Evolutionary conservation across 306 rosid species (phyloP), one percentile per base, ranked within the genome.

Genomic region (Corylus americana): DNA sequence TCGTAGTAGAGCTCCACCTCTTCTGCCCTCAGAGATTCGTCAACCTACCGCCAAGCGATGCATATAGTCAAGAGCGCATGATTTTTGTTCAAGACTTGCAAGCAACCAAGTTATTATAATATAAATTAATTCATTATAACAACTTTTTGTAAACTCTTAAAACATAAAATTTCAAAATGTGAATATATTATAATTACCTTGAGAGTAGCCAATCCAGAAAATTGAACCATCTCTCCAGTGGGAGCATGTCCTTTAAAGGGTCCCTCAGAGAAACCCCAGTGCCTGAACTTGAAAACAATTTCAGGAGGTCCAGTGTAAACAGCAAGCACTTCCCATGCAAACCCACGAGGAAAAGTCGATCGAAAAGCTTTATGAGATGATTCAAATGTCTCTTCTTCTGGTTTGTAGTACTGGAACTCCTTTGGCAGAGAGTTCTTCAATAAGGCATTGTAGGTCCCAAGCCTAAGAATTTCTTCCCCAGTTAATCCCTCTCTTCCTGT

Each of bases 221-320:
- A 89, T 54, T 92, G 77, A 64, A 83, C 85, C 39, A 88, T 49
- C 7, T 91, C 87, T 1, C 92, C 92, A n/a, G 87, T 89, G 9
- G 97, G 97, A 29, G 84, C 53, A 78, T 80, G 92, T 4, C 84
- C 87, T 75, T 87, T 90, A 71, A 47, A 92, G 62, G 96, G 92
- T 4, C 97, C 97, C 78, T 92, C 96, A 79, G 85, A 91, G 90
- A 84, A 85, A 20, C 97, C 97, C 97, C 97, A 92, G 71, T 92
- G 97, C 83, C 96, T 86, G 75, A 89, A 92, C 86, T 89, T 92
- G 89, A 14, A 92, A 6, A 89, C 85, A 57, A 92, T 92, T 55
- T 86, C 79, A 25, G 96, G 97, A 14, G 96, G 97, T 45, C 92
- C 92, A 11, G 83, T 74, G 35, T 80, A 92, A 42, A 92, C 97